phyloP scores from a whole-genome alignment of 495 filamentous ascomycete genomes.

The Hypoxylon subgilvum region DNA sequence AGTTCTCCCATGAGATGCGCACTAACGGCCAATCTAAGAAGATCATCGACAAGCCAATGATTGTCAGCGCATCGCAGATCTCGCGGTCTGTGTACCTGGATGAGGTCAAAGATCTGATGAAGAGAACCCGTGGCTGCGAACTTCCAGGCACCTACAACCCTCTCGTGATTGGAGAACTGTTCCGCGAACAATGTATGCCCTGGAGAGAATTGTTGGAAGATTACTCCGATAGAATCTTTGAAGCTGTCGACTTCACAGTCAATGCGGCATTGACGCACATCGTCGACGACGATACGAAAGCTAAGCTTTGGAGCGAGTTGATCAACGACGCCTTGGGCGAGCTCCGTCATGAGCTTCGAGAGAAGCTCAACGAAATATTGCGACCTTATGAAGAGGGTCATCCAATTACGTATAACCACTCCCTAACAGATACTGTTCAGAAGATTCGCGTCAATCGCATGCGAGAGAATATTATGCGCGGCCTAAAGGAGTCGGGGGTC shows the following conservation, averaged over 20 bases:
- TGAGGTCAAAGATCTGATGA: slow-evolving; percentile 43
- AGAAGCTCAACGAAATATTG: slow-evolving; percentile 46
- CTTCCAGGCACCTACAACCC: slow-evolving; percentile 57
- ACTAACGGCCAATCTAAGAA: slow-evolving; percentile 36
- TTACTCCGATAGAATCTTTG: slow-evolving; percentile 37
- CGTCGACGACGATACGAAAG: slow-evolving; percentile 42
- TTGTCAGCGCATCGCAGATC: slow-evolving; percentile 11
- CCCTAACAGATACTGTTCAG: slow-evolving; percentile 57
- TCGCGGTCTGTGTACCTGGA: slow-evolving; percentile 38
- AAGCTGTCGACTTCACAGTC: slow-evolving; percentile 36
- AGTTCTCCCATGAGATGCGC: slow-evolving; percentile 44
- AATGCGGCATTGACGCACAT: slow-evolving; percentile 35
- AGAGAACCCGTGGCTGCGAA: slow-evolving; percentile 47
- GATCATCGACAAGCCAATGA: slow-evolving; percentile 29
- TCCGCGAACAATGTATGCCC: slow-evolving; percentile 48
- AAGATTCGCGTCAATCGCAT: slow-evolving; percentile 43
- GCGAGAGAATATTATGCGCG: slow-evolving; percentile 17
- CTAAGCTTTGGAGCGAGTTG: slow-evolving; percentile 38
- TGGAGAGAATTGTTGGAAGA: slow-evolving; percentile 43
- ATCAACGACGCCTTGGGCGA: slow-evolving; percentile 41
- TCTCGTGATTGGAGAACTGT: slow-evolving; percentile 53
- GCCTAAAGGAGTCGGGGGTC: slow-evolving; percentile 22
- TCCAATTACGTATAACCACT: slow-evolving; percentile 65
- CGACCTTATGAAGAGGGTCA: slow-evolving; percentile 44
- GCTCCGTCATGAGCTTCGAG: slow-evolving; percentile 24